A percentile compares a stretch with the other conserved stretches of the same genome.
Conservation (phyloP, 768 basidiomycete species). For the Phlebiopsis gigantea region DNA sequence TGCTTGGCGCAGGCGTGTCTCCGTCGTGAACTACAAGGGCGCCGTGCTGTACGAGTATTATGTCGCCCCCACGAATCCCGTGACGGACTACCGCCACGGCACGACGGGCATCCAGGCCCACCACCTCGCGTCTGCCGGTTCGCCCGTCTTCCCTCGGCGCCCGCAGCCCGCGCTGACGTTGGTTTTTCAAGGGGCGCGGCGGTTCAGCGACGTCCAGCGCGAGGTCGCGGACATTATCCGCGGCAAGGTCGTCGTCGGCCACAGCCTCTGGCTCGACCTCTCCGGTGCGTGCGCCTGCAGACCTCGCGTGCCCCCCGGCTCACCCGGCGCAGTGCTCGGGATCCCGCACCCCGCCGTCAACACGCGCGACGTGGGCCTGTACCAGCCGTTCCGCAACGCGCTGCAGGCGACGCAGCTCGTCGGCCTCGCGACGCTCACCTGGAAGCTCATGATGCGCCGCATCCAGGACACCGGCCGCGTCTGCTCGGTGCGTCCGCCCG, state of each 20-base stretch:
- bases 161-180: neutral
- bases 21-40: slow-evolving; percentile 39
- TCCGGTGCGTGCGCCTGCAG: slow-evolving; percentile 45
- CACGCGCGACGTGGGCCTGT: slow-evolving; percentile 78
- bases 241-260: slow-evolving; percentile 70
- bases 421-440: slow-evolving; percentile 74
- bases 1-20: slow-evolving; percentile 34
- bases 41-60: slow-evolving; percentile 54
- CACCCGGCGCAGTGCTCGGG: slow-evolving; percentile 52
- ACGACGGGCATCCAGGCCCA: slow-evolving; percentile 50
- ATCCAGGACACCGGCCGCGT: slow-evolving; percentile 62
- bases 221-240: slow-evolving; percentile 60
- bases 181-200: slow-evolving; percentile 37
- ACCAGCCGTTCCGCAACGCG: slow-evolving; percentile 74
- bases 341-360: slow-evolving; percentile 74
- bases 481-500: slow-evolving; percentile 54
- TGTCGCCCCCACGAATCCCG: slow-evolving; percentile 60
- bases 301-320: neutral
- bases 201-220: slow-evolving; percentile 63
- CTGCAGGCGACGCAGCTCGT: slow-evolving; percentile 61
- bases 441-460: slow-evolving; percentile 76
- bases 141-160: neutral
- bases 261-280: slow-evolving; percentile 76
- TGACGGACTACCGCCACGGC: slow-evolving; percentile 68
- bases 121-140: slow-evolving; percentile 33